Evolutionary conservation across 331 rosid genomes (phyloP), one percentile per base, ranked within the genome.

Genomic region (Pyracantha coccinea): DNA sequence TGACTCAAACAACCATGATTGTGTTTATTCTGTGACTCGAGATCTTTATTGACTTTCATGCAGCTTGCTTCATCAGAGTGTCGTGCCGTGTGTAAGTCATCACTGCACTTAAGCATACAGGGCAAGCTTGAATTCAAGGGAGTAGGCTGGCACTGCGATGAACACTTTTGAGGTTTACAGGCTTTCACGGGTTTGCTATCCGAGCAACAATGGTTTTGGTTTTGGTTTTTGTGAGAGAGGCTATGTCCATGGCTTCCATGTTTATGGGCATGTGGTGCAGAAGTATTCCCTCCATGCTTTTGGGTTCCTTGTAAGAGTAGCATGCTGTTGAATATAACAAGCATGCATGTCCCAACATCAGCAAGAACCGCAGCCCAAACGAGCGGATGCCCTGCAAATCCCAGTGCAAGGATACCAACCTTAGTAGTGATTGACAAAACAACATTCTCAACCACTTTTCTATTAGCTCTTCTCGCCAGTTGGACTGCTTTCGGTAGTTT

Each of bases 351-450:
- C 71, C 99, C 99, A 62, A 90, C 95, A 81, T 94, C 99, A 5
- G 97, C 96, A 20, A 92, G 92, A 81, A 94, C 99, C 38, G 99
- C 99, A 7, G 97, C 99, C 97, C 99, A 91, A 60, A 94, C 88
- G 35, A 92, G 85, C 2, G 99, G 99, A 73, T 92, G 87, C 27
- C 99, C 99, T 11, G 82, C 95, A 74, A 94, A 53, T 57, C 90
- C 96, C 66, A 94, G 78, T 41, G 85, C 95, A 20, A 94, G 69
- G 60, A 94, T 87, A 0, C 85, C 89, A 5, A 66, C 75, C 88
- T 94, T 94, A 2, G 96, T 86, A 66, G 71, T 54, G 64, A 94
- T 77, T 1, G 99, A 88, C 69, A 94, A 61, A 59, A 85, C 0
- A 28, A 94, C 83, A 65, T 94, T 94, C 69, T 88, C 79, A 19